These are phyloP conservation scores for Ophiostoma quercus DNA, from an alignment of 2,329 filamentous ascomycete species.

Conservation along the genomic window DNA sequence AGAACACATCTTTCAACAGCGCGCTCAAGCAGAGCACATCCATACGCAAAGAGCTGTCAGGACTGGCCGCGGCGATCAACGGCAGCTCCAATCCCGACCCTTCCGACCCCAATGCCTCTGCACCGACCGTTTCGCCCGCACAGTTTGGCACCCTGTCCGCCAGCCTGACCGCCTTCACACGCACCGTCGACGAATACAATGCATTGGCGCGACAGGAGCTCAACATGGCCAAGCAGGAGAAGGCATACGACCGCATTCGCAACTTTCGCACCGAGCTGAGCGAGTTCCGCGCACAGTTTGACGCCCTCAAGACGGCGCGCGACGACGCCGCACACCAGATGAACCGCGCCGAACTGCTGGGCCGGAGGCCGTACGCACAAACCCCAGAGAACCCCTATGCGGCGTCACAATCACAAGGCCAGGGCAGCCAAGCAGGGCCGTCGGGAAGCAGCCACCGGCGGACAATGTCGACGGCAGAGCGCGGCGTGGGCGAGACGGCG, in stretches of 20 bases:
- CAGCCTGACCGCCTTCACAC: slow-evolving; percentile 66
- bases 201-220: slow-evolving; percentile 81
- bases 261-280: slow-evolving; percentile 78
- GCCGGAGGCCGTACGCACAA: slow-evolving; percentile 68
- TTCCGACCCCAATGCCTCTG: slow-evolving; percentile 27
- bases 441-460: slow-evolving; percentile 27
- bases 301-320: slow-evolving; percentile 67
- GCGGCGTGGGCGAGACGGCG: slow-evolving; percentile 23
- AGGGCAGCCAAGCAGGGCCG: slow-evolving; percentile 31
- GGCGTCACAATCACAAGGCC: slow-evolving; percentile 30
- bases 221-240: slow-evolving; percentile 84
- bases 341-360: slow-evolving; percentile 76
- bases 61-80: slow-evolving; percentile 31
- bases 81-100: slow-evolving; percentile 40
- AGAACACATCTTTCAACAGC: slow-evolving; percentile 84
- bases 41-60: slow-evolving; percentile 65
- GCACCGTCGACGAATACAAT: slow-evolving; percentile 89
- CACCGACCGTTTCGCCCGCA: slow-evolving; percentile 8
- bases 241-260: slow-evolving; percentile 78
- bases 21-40: slow-evolving; percentile 79
- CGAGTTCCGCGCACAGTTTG: slow-evolving; percentile 73
- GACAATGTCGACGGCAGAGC: neutral
- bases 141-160: slow-evolving; percentile 62
- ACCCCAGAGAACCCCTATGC: slow-evolving; percentile 89
- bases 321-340: slow-evolving; percentile 64